Evolutionary conservation across 805 yeast genomes (phyloP), one percentile per base, ranked within the genome.

Genomic region (Candida golubevii): DNA sequence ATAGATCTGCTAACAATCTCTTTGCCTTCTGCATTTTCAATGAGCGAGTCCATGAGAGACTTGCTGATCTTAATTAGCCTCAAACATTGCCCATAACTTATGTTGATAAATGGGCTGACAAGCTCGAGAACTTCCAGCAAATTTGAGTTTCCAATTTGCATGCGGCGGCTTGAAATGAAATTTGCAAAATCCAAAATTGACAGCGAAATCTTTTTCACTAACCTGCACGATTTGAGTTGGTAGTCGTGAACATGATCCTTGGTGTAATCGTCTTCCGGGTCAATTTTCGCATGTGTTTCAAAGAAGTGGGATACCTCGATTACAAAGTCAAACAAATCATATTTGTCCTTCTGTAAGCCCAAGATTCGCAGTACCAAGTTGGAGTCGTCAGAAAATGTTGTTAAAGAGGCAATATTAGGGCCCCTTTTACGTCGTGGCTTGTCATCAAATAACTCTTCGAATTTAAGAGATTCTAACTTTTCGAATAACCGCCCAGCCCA

Each of bases 141-240:
- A 12, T 14, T n/a, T 23, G 15, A 14, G 26, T n/a, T 34, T 6
- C 37, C 41, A 35, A 44, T 11, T 28, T 47, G 50, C 9, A 55
- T 45, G 35, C 47, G 44, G 12, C 46, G 38, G n/a, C 61, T 61
- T 27, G 61, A 54, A 14, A 60, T 53, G 45, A 57, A 59, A 43
- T 64, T 65, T 5, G 72, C 62, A 39, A 68, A 57, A 26, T 49
- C 57, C 34, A 62, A 42, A 12, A 69, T 56, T 3, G 65, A 50
- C 14, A 42, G 47, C 7, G 72, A 49, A 7, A 68, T 49, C 33
- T 60, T 70, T 51, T 68, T 72, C 11, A 69, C 53, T 8, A 74
- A 45, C 38, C 77, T 54, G 14, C 65, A 57, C 13, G 72, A 53
- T 46, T 72, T 72, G 35, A 71, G 50, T 38, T 71, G 72, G 43